phyloP scores from a whole-genome alignment of 129 eudicot genomes.

The Glebionis coronaria region DNA sequence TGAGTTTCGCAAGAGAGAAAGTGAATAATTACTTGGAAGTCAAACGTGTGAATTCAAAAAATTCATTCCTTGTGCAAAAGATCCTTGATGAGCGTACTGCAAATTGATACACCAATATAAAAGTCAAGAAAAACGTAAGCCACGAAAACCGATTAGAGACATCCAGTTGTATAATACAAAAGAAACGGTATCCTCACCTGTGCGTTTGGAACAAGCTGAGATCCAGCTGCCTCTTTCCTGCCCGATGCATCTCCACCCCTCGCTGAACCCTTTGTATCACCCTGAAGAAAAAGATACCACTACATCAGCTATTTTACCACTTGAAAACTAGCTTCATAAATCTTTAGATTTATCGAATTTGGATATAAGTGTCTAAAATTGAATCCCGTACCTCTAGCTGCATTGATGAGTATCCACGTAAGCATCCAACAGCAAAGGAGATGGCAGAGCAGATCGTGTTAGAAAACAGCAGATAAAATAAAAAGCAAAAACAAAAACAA shows the following conservation, averaged over 20 bases:
- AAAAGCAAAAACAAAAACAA: conserved; percentile 6
- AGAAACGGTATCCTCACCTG: conserved; percentile 45
- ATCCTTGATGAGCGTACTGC: conserved; percentile 81
- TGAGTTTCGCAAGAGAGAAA: neutral
- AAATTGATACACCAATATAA: conserved; percentile 11
- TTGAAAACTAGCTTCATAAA: neutral
- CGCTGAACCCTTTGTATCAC: conserved; percentile 86
- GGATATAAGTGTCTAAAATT: neutral
- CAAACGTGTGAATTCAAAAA: conserved; percentile 60
- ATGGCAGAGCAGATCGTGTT: conserved; percentile 16
- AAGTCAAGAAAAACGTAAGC: conserved; percentile 7
- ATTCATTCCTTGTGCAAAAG: conserved; percentile 71
- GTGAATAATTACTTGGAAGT: conserved; percentile 36
- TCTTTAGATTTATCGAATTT: neutral
- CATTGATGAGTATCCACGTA: conserved; percentile 17
- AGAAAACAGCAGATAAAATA: conserved; percentile 20
- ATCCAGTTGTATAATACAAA: neutral
- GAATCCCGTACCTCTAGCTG: conserved; percentile 69
- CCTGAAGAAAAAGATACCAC: conserved; percentile 36
- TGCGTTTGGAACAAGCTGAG: conserved; percentile 59
- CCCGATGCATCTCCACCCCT: conserved; percentile 76
- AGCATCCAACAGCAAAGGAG: conserved; percentile 21
- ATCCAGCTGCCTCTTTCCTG: conserved; percentile 51
- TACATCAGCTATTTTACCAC: conserved; percentile 11
- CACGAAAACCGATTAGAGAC: neutral